phyloP scores from a whole-genome alignment of 2,329 filamentous ascomycete species.

The Fusarium buharicum region DNA sequence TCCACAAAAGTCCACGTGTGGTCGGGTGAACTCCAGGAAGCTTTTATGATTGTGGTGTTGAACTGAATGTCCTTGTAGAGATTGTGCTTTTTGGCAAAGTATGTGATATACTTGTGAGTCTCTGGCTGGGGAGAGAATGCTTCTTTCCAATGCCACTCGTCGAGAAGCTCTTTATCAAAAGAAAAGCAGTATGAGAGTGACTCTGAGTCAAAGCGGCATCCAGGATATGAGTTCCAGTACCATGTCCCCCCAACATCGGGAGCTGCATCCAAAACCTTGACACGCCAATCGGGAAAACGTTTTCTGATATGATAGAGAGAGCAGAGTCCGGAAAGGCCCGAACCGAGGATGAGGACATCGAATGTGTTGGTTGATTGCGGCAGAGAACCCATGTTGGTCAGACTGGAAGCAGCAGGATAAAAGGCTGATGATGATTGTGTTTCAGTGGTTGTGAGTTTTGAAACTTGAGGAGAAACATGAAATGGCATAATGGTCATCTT shows the following conservation, averaged over 20 bases:
- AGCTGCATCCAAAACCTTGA: constrained; percentile 35
- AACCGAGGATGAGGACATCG: constrained; percentile 37
- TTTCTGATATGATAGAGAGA: constrained; percentile 54
- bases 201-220: constrained; percentile 52
- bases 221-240: constrained; percentile 44
- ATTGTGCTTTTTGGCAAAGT: constrained; percentile 54
- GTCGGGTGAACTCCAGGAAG: constrained; percentile 2
- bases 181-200: constrained; percentile 54
- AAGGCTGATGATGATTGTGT: fast-evolving
- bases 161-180: constrained; percentile 33
- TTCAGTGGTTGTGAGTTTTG: background rate
- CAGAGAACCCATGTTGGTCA: constrained; percentile 30
- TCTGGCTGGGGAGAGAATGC: constrained; percentile 56
- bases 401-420: too few relatives aligned
- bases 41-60: constrained; percentile 15
- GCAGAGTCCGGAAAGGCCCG: constrained; percentile 53
- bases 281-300: constrained; percentile 36
- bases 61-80: constrained; percentile 52
- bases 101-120: constrained; percentile 55
- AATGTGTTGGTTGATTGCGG: constrained; percentile 15
- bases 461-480: background rate
- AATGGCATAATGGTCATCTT: too few relatives aligned
- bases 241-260: constrained; percentile 41
- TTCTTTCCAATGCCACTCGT: constrained; percentile 38
- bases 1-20: constrained; percentile 22